Percentiles rank a stretch among this genome's conserved stretches.
These are phyloP conservation scores for Protomyces lactucae-debilis DNA, from an alignment of 1,139 yeast species.

Conservation along the genomic window DNA sequence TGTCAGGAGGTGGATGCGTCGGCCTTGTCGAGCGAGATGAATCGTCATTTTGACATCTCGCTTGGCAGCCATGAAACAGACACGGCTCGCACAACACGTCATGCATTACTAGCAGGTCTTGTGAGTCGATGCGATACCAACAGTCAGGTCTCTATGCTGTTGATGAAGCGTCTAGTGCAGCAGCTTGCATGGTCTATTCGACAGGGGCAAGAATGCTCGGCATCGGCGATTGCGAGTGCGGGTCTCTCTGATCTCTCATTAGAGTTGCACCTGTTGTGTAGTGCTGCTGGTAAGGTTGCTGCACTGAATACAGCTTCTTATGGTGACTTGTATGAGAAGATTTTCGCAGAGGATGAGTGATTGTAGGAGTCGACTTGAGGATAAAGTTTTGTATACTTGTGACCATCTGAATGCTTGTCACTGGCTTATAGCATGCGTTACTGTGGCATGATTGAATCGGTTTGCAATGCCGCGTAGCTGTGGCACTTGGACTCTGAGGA, in stretches of 20 bases:
- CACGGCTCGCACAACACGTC: not conserved
- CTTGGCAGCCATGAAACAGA: not conserved
- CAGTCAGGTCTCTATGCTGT: not conserved
- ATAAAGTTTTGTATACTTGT: too few species aligned
- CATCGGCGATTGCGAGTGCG: not conserved
- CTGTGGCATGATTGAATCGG: too few species aligned
- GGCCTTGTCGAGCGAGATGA: slow-evolving; percentile 10
- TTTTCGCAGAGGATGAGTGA: not conserved
- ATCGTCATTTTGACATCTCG: slow-evolving; percentile 7
- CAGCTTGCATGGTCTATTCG: not conserved
- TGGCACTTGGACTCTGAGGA: too few species aligned
- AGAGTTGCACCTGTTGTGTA: slow-evolving; percentile 4
- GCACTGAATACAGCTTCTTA: slow-evolving; percentile 9
- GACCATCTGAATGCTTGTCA: too few species aligned
- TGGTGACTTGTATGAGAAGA: not conserved
- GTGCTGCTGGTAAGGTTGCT: not conserved
- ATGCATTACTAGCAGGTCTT: not conserved
- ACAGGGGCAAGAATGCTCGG: slow-evolving; percentile 1
- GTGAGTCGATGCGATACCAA: not conserved
- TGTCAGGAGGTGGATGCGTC: not conserved
- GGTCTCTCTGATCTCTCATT: slow-evolving; percentile 2
- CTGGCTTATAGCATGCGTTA: too few species aligned
- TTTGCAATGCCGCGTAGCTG: too few species aligned
- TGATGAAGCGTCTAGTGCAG: slow-evolving; percentile 7
- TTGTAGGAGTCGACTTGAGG: too few species aligned